These are phyloP conservation scores for Tubosaeta brunneosetosa DNA, from an alignment of 768 basidiomycete genomes.

Conservation along the genomic window DNA sequence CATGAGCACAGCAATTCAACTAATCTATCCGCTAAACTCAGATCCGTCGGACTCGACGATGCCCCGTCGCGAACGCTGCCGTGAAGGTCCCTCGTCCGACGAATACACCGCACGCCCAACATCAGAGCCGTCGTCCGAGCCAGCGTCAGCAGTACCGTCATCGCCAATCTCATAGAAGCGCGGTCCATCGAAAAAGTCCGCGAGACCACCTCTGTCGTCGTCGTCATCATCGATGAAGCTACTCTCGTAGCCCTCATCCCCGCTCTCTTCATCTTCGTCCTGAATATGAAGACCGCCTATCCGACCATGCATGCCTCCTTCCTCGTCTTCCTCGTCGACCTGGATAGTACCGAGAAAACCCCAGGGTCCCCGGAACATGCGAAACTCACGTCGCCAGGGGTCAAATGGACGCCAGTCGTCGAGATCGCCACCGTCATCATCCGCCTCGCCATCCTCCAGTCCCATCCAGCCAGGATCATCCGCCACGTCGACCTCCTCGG, in stretches of 20 bases:
- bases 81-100: slow-evolving; percentile 12
- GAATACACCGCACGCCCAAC: slow-evolving; percentile 2
- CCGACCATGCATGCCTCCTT: slow-evolving; percentile 5
- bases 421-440: slow-evolving; percentile 26
- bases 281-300: slow-evolving; percentile 2
- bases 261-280: slow-evolving; percentile 22
- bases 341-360: slow-evolving; percentile 15
- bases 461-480: slow-evolving; percentile 34
- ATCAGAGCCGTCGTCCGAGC: slow-evolving; percentile 9
- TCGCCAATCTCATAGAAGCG: slow-evolving; percentile 26
- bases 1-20: not conserved
- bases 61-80: not conserved
- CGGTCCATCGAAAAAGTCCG: not conserved
- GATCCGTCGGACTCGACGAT: slow-evolving; percentile 21
- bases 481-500: slow-evolving; percentile 26
- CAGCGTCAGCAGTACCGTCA: slow-evolving; percentile 2
- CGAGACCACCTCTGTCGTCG: slow-evolving; percentile 19
- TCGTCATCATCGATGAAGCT: slow-evolving; percentile 59
- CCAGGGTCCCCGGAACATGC: slow-evolving; percentile 15
- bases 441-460: slow-evolving; percentile 30
- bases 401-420: slow-evolving; percentile 16
- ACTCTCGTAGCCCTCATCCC: slow-evolving; percentile 43
- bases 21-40: slow-evolving; percentile 6
- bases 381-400: slow-evolving; percentile 16
- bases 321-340: slow-evolving; percentile 25